Evolutionary conservation across 129 eudicot genomes (phyloP), one percentile per base, ranked within the genome.

Genomic region (Artemisia tridentata): DNA sequence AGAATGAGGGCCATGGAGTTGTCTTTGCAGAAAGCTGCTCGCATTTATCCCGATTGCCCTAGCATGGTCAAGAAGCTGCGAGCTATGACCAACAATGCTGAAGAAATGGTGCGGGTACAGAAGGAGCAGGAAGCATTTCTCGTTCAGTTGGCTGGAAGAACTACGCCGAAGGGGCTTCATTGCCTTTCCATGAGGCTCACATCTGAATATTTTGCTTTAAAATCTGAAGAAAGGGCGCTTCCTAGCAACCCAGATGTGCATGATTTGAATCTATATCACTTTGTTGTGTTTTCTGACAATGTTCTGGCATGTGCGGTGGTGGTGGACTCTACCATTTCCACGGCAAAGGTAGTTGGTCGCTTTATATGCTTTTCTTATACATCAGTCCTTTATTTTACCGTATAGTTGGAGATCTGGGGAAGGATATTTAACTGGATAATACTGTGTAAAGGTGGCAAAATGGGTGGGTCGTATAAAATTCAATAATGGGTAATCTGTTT

Each of bases 121-220:
- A 85, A 80, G 78, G 79, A 74, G 18, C 95, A 87, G 72, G 85
- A 80, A 71, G 60, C 76, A 25, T 90, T 87, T 78, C 86, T 90
- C 19, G 69, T 76, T 64, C 87, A 76, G 76, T 83, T 90, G 73
- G 87, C 95, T 31, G 97, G 87, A 69, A 83, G 97, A 77, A 90
- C 97, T 46, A 87, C 90, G 7, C 95, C 97, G 7, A 90, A 87
- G 71, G 91, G 97, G 72, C 88, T 87, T 58, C 97, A 90, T 50
- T 90, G 97, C 79, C 95, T 90, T 67, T 90, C 97, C 34, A 87
- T 90, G 97, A 81, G 88, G 80, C 84, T 90, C 69, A 87, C 89
- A 19, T 55, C 89, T 31, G 89, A 90, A 68, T 90, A 84, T 74
- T 90, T 90, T 75, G 72, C 79, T 70, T 63, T 85, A 73, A 74